Conservation (phyloP, 2,329 filamentous ascomycete species). For the Basipetospora sp. region DNA sequence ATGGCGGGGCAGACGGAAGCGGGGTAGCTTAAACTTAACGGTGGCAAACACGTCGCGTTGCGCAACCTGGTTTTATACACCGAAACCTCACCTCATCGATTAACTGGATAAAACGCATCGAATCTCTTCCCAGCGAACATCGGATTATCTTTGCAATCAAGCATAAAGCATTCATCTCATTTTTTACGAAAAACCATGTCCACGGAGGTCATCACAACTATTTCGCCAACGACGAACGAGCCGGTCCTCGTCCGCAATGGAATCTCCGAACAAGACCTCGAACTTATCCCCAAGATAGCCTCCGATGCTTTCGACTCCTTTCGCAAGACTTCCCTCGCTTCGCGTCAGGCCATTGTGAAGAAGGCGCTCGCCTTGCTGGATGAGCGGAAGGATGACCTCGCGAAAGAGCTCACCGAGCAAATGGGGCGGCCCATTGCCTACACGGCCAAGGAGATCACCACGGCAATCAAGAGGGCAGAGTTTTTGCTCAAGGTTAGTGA, state of each 20-base stretch:
- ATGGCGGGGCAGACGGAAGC: no score
- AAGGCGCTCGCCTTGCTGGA: constrained; percentile 60
- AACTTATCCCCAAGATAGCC: constrained; percentile 55
- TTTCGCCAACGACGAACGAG: constrained; percentile 82
- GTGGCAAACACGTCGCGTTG: no score
- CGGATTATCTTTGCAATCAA: not conserved
- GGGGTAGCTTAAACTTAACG: no score
- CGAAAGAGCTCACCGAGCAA: constrained; percentile 74
- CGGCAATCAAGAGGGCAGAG: constrained; percentile 70
- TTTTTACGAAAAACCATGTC: constrained; percentile 44
- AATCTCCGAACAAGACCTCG: constrained; percentile 54
- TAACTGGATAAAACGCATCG: no score
- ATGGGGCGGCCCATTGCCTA: constrained; percentile 91
- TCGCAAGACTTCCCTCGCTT: constrained; percentile 56
- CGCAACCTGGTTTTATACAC: no score
- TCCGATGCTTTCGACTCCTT: constrained; percentile 63
- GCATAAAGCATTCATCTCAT: no score
- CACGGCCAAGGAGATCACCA: constrained; percentile 67
- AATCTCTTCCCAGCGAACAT: no score
- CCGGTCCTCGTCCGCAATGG: constrained; percentile 67
- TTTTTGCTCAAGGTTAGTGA: constrained; percentile 75
- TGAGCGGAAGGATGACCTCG: constrained; percentile 63
- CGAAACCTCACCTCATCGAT: no score
- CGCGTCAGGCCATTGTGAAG: constrained; percentile 67
- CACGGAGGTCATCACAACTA: constrained; percentile 54